These are phyloP conservation scores for Auricularia sp. DNA, from an alignment of 768 basidiomycete species.

Conservation along the genomic window DNA sequence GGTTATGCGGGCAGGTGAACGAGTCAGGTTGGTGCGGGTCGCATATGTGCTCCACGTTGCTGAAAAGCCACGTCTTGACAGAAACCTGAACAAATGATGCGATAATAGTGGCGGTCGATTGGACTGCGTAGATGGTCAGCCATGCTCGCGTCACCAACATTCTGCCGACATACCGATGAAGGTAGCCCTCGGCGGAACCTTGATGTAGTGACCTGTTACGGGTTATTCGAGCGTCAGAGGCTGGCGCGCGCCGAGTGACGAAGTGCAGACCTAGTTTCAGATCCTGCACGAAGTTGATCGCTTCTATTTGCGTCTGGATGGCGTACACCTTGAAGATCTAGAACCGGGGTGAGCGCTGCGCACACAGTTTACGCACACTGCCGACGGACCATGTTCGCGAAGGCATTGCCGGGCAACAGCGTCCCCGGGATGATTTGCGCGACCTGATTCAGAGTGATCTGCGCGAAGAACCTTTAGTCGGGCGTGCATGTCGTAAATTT, in stretches of 20 bases:
- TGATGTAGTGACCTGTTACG: constrained; percentile 33
- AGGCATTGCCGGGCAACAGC: constrained; percentile 28
- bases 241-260: too few relatives aligned
- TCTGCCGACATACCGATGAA: constrained; percentile 22
- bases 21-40: constrained; percentile 16
- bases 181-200: constrained; percentile 33
- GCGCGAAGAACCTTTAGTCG: background rate
- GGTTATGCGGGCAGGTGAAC: constrained; percentile 29
- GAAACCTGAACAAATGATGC: constrained; percentile 28
- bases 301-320: constrained; percentile 20
- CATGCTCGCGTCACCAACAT: background rate
- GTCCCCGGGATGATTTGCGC: constrained; percentile 34
- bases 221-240: too few relatives aligned
- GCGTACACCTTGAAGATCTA: constrained; percentile 24
- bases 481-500: background rate
- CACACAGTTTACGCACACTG: constrained; percentile 3
- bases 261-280: constrained; percentile 18
- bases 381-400: constrained; percentile 31
- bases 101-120: constrained; percentile 23
- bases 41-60: constrained; percentile 30
- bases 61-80: constrained; percentile 28
- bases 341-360: background rate
- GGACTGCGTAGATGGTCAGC: constrained; percentile 17
- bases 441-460: constrained; percentile 32
- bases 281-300: constrained; percentile 21